phyloP scores from a whole-genome alignment of 768 basidiomycete genomes.

The Trametes sanguinea region DNA sequence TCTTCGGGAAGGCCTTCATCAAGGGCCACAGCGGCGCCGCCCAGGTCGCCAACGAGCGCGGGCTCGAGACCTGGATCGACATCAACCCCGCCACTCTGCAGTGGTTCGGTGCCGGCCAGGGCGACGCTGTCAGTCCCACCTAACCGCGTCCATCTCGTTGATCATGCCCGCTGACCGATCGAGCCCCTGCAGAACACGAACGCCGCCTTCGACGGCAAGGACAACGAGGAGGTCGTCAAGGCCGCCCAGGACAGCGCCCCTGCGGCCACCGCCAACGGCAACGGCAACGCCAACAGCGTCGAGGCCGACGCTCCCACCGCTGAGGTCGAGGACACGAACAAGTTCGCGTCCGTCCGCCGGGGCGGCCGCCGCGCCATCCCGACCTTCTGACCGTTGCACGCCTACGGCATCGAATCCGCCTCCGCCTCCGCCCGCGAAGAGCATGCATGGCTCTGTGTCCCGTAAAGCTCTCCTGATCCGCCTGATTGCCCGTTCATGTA shows the following conservation, averaged over 20 bases:
- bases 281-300: background rate
- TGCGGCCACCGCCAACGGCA: background rate
- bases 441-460: too few species aligned
- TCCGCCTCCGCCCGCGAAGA: too few species aligned
- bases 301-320: background rate
- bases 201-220: background rate
- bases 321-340: background rate
- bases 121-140: background rate
- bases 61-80: background rate
- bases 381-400: too few species aligned
- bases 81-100: background rate
- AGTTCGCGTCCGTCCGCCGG: background rate
- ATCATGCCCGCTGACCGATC: too few species aligned
- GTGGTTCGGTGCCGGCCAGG: background rate
- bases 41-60: background rate
- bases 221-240: background rate
- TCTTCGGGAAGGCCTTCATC: conserved; percentile 5
- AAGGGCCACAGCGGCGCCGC: conserved; percentile 1
- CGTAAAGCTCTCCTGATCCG: too few species aligned
- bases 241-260: background rate
- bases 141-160: too few species aligned
- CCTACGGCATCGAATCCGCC: too few species aligned
- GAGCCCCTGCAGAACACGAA: too few species aligned
- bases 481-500: too few species aligned
- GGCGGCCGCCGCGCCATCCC: background rate